Percentiles rank a stretch among this genome's conserved stretches.
Evolutionary conservation across 768 basidiomycete species (phyloP).

Genomic region (Termitomyces eurrhizus): DNA sequence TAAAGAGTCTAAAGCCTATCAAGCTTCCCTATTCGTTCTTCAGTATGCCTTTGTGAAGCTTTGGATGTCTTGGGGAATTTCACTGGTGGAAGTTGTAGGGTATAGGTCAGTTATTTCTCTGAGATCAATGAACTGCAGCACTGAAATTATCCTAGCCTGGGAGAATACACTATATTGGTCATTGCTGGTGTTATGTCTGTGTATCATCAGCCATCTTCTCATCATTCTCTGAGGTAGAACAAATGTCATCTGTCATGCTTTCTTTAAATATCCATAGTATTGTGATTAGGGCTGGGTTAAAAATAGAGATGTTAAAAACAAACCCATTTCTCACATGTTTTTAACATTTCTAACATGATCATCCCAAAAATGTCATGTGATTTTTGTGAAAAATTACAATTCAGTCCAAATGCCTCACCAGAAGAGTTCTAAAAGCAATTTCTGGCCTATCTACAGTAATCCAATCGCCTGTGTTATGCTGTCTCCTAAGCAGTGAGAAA

Average conservation of each 20-base stretch:
- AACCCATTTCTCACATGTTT: too few species aligned
- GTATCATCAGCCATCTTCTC: constrained; percentile 16
- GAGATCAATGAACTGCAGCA: not conserved
- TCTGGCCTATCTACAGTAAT: too few species aligned
- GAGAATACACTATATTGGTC: constrained; percentile 74
- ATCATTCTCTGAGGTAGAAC: not conserved
- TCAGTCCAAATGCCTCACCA: too few species aligned
- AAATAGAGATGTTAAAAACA: too few species aligned
- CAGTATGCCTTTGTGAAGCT: constrained; percentile 59
- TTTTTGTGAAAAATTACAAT: too few species aligned
- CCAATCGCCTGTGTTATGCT: too few species aligned
- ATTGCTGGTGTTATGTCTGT: constrained; percentile 56
- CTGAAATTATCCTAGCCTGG: constrained; percentile 44
- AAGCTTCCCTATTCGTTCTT: constrained; percentile 55
- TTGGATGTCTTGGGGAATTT: constrained; percentile 69
- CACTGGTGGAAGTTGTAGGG: constrained; percentile 58
- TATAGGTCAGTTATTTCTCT: constrained; percentile 52
- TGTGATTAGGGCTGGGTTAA: constrained; percentile 17
- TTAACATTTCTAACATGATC: too few species aligned
- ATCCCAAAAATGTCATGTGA: too few species aligned
- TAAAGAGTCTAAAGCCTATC: constrained; percentile 43
- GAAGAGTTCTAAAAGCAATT: too few species aligned
- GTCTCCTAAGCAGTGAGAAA: too few species aligned
- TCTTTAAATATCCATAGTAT: constrained; percentile 16
- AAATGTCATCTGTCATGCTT: not conserved